These are phyloP conservation scores for Aspergillus arachidicola DNA, from an alignment of 2,329 filamentous ascomycete genomes.

Conservation along the genomic window DNA sequence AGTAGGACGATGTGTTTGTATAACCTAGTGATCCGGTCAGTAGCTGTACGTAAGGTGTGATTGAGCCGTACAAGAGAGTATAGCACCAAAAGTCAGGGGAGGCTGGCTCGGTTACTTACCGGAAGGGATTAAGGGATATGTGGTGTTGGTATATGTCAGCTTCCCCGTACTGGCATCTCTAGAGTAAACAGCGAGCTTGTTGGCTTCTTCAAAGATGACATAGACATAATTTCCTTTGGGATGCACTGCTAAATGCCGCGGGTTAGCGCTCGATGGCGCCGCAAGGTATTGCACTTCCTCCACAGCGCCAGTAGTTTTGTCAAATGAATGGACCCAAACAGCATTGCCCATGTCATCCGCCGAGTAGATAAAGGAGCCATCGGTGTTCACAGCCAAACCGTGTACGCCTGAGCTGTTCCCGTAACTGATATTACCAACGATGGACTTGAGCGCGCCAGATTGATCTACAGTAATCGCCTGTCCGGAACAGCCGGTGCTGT, in stretches of 20 bases:
- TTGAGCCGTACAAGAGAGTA: background rate
- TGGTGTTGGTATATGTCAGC: background rate
- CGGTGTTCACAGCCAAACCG: background rate
- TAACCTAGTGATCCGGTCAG: background rate
- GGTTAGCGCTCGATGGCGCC: background rate
- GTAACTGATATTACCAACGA: background rate
- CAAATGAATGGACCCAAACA: background rate
- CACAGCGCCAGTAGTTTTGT: background rate
- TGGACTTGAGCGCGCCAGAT: background rate
- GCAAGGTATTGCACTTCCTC: background rate
- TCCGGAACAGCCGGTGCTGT: background rate
- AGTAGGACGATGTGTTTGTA: background rate
- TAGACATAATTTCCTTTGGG: background rate
- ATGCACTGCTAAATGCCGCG: background rate
- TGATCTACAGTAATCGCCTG: background rate
- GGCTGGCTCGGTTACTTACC: background rate
- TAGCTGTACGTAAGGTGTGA: background rate
- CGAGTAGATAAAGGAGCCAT: background rate
- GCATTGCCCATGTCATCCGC: background rate
- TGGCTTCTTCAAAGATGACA: background rate
- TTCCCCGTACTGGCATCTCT: background rate
- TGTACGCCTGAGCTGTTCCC: background rate
- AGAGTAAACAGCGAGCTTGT: background rate
- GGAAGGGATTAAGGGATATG: background rate
- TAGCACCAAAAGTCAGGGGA: background rate